Conservation (phyloP, 148 eudicot species). For the Hydrangea macrophylla region DNA sequence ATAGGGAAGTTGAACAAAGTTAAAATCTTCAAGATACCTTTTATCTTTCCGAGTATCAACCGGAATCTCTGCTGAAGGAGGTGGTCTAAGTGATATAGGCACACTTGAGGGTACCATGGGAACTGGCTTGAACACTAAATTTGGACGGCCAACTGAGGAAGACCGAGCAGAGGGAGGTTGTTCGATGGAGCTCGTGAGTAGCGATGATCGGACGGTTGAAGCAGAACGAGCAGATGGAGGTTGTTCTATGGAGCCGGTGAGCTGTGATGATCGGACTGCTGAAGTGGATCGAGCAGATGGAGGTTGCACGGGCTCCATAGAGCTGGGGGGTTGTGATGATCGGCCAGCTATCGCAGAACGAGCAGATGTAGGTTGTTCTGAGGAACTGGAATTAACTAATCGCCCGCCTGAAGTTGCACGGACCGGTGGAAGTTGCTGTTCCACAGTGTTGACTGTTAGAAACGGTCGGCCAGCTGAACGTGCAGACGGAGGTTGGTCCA, state of each 20-base stretch:
- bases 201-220: constrained; percentile 34
- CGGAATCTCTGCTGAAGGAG: constrained; percentile 34
- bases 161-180: constrained; percentile 68
- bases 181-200: constrained; percentile 29
- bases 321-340: constrained; percentile 27
- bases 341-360: constrained; percentile 13
- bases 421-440: constrained; percentile 32
- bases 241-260: constrained; percentile 40
- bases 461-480: constrained; percentile 39
- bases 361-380: constrained; percentile 28
- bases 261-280: constrained; percentile 33
- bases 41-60: constrained; percentile 36
- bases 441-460: constrained; percentile 27
- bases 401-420: constrained; percentile 33
- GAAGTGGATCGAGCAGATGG: constrained; percentile 38
- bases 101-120: constrained; percentile 59
- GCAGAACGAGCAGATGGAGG: constrained; percentile 55
- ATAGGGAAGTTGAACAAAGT: constrained; percentile 4
- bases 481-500: constrained; percentile 38
- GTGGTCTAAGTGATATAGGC: constrained; percentile 53
- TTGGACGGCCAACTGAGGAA: constrained; percentile 34
- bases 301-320: constrained; percentile 31
- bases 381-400: constrained; percentile 22
- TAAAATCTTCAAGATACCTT: constrained; percentile 38
- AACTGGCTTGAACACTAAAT: constrained; percentile 46